Evolutionary conservation across 1,284 basidiomycete genomes (phyloP), one percentile per base, ranked within the genome.

Genomic region (Naganishia albida): DNA sequence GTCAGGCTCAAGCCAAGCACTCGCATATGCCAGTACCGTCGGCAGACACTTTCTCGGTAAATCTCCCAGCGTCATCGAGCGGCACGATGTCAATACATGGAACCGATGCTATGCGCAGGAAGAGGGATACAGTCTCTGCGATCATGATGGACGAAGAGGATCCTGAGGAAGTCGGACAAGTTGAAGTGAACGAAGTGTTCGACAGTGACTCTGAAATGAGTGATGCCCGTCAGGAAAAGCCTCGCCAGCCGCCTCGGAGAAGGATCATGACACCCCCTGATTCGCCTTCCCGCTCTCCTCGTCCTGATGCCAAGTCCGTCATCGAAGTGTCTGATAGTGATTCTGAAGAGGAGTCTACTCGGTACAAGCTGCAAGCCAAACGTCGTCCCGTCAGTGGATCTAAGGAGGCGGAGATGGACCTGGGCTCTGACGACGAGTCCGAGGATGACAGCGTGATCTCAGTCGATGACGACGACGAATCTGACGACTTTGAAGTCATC

Each of bases 141-240:
- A 73, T 73, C 53, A 68, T 71, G 34, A 73, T 74, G 23, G 72
- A 74, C 34, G 75, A 74, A 46, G 70, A 69, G 38, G 57, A 63
- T 20, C 60, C 60, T 7, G 38, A 53, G 44, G 51, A 53, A 6
- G 60, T 44, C 16, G 60, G 60, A 15, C 51, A 63, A 43, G 26
- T 16, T 20, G 51, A 44, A 16, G 8, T 13, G n/a, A 25, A 28
- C n/a, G 60, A 12, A 34, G 60, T 16, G 15, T 63, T 53, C 42
- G 60, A 63, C 38, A 34, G 40, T 23, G 66, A 67, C 26, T 66
- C 64, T 38, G 62, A 69, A 23, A 50, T 69, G 20, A 66, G 51
- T 28, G 64, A 62, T 10, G 52, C 38, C 15, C 40, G 42, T n/a
- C 18, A 40, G 26, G 34, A 18, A 12, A 28, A 44, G n/a, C 25